phyloP scores from a whole-genome alignment of 1,139 yeast genomes.

The Trichomonascaceae sp. region DNA sequence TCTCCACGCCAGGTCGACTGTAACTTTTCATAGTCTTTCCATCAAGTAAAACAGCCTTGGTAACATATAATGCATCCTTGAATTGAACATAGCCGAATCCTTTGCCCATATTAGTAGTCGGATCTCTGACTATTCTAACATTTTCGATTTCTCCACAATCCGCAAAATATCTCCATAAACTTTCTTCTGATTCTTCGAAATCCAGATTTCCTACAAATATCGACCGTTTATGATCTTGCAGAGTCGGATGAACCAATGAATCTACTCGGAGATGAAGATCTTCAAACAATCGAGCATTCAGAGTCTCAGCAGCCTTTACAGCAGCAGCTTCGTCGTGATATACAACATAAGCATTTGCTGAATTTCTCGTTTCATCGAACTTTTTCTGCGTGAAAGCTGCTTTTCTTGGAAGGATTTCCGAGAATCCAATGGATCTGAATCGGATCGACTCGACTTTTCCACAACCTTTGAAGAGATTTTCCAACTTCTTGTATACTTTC shows the following conservation, averaged over 20 bases:
- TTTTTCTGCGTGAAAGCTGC: slow-evolving; percentile 82
- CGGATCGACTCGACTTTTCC: slow-evolving; percentile 71
- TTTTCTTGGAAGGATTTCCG: slow-evolving; percentile 83
- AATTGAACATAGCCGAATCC: slow-evolving; percentile 97
- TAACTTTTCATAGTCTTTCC: slow-evolving; percentile 49
- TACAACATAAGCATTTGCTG: slow-evolving; percentile 85
- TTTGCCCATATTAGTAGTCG: slow-evolving; percentile 91
- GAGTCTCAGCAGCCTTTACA: slow-evolving; percentile 41
- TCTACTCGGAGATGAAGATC: slow-evolving; percentile 83
- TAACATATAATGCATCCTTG: slow-evolving; percentile 70
- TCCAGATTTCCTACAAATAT: slow-evolving; percentile 92
- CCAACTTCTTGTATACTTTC: slow-evolving; percentile 54
- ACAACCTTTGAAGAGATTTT: slow-evolving; percentile 48
- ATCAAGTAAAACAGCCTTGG: slow-evolving; percentile 72
- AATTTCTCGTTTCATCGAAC: slow-evolving; percentile 69
- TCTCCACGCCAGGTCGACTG: slow-evolving; percentile 36
- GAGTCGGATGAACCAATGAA: slow-evolving; percentile 83
- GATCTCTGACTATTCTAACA: slow-evolving; percentile 84
- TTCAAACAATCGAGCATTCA: slow-evolving; percentile 66
- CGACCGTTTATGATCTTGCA: slow-evolving; percentile 76
- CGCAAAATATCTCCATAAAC: slow-evolving; percentile 76
- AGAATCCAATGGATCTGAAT: slow-evolving; percentile 87
- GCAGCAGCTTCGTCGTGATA: slow-evolving; percentile 51
- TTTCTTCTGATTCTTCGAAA: slow-evolving; percentile 88
- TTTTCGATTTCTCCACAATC: slow-evolving; percentile 69